Base-by-base conservation (phyloP, 1,139 yeast genomes). In the Yamadazyma atmosphaerica region DNA sequence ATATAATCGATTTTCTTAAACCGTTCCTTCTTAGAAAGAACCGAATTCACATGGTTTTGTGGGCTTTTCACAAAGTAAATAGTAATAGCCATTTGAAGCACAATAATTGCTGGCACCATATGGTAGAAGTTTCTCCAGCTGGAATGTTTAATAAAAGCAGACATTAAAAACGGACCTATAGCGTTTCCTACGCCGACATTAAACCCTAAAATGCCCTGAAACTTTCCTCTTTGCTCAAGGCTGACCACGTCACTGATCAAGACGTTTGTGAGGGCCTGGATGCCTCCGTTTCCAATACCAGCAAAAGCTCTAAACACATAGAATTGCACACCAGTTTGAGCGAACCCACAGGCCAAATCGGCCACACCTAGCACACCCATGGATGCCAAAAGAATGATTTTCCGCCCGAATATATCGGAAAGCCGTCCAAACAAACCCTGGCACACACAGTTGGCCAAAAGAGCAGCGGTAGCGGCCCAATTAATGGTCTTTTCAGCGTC, bases 141-240 rank as follows among this genome's bases (percentile, higher is more conserved):
- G n/a, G 57, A 51, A 33, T 58, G 58, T 29, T 62, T 55, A 8
- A 71, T 64, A 46, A 77, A 74, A 0, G 69, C 79, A n/a, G 79
- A 70, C 56, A 76, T 74, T 13, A 79, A 51, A 42, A 79, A 73
- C 0, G 84, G 83, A 0, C 84, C 84, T 11, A 74, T 47, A 1
- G 77, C 74, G 50, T 74, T 74, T 2, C 84, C 85, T 9, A 77
- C 44, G 0, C 83, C 84, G 15, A 77, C 73, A 42, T 65, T 63
- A 1, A 74, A 55, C 4, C 82, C 83, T 23, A 77, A 55, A 28
- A 71, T 69, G 2, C 77, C 77, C 47, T 70, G 74, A 46, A 60
- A 72, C 44, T 67, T 70, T 0, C 77, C 77, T 43, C 77, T 56
- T 42, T 72, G 70, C 44, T 62, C 58, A 34, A 69, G 56, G 0